Conservation (phyloP, 768 basidiomycete genomes). For the Podaxis sp. region DNA sequence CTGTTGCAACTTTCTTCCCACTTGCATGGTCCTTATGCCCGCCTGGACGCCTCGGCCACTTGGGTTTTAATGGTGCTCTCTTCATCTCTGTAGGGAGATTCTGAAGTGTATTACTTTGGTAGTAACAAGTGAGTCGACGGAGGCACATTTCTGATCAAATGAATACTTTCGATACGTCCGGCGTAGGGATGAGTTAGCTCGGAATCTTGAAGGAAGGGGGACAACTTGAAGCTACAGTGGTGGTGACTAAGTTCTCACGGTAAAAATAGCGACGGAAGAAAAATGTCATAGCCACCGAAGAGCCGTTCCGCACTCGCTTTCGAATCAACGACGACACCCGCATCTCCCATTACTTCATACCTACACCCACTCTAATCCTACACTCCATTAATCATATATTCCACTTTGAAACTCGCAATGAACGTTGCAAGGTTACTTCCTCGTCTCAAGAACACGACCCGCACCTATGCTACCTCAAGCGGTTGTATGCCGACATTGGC, state of each 20-base stretch:
- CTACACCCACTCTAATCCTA: background rate
- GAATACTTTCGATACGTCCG: no score
- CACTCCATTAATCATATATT: background rate
- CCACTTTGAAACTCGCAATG: background rate
- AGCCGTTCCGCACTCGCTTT: conserved; percentile 5
- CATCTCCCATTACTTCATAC: background rate
- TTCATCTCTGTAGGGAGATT: no score
- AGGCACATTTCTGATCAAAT: no score
- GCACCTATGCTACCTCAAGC: conserved; percentile 2
- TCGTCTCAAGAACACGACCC: background rate
- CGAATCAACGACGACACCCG: background rate
- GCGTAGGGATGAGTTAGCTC: no score
- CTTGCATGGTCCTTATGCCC: no score
- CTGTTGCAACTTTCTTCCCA: no score
- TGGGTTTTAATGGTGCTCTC: no score
- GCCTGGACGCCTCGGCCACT: no score
- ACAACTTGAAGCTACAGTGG: no score
- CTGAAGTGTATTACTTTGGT: no score
- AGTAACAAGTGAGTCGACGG: no score
- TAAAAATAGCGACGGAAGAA: conserved; percentile 8
- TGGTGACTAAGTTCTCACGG: background rate
- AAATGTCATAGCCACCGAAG: conserved; percentile 2
- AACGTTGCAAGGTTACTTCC: conserved; percentile 1
- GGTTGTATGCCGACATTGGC: background rate
- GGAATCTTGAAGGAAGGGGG: no score